Percentiles rank a stretch among this genome's conserved stretches.
Evolutionary conservation across 345 rosid species (phyloP).

Genomic region (Rhodamnia rubescens): DNA sequence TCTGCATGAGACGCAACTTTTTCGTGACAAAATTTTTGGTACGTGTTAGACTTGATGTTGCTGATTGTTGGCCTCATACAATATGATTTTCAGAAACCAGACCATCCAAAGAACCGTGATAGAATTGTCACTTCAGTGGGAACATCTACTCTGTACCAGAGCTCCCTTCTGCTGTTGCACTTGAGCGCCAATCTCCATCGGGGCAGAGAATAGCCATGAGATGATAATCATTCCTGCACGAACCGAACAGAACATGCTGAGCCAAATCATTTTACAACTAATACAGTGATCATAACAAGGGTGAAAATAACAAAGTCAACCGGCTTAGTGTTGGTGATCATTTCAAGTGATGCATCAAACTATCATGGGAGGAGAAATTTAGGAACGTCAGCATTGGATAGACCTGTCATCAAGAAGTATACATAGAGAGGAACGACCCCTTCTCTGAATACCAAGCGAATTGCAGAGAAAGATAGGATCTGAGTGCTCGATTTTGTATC

Average conservation of each 20-base stretch:
- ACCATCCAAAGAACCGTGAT: neutral
- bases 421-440: neutral
- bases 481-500: neutral
- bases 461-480: neutral
- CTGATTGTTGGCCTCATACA: neutral
- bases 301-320: neutral
- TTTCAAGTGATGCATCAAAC: neutral
- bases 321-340: neutral
- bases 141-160: neutral
- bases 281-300: neutral
- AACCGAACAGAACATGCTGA: neutral
- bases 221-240: neutral
- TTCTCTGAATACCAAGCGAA: neutral
- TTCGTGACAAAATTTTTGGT: neutral
- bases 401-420: neutral
- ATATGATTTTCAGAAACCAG: neutral
- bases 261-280: neutral
- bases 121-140: neutral
- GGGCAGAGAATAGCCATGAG: neutral
- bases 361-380: neutral
- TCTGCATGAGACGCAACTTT: neutral
- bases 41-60: neutral
- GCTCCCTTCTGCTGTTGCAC: slow-evolving; percentile 3
- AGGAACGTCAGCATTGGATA: neutral
- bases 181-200: neutral